These are phyloP conservation scores for Saccharomycopsis oosterbeekiorum DNA, from an alignment of 805 yeast genomes.

Conservation along the genomic window DNA sequence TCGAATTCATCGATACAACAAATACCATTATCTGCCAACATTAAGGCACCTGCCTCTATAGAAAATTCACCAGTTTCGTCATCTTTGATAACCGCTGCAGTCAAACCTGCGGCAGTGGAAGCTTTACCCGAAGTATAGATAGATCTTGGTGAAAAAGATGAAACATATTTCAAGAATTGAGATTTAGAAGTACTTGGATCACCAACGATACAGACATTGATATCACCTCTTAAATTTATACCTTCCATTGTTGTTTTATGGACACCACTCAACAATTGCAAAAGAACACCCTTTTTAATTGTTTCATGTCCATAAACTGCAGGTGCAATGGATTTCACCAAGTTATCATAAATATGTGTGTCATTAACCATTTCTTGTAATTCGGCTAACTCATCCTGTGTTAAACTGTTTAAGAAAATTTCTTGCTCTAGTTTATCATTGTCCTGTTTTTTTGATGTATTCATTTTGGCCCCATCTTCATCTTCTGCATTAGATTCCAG, in stretches of 20 bases:
- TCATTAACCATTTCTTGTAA: constrained; percentile 86
- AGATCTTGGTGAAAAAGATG: constrained; percentile 85
- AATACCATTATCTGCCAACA: constrained; percentile 97
- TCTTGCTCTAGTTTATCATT: constrained; percentile 62
- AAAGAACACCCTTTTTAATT: constrained; percentile 80
- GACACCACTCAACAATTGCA: constrained; percentile 91
- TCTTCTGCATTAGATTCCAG: constrained; percentile 20
- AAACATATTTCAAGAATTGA: constrained; percentile 88
- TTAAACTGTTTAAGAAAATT: constrained; percentile 63
- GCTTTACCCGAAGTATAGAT: constrained; percentile 98
- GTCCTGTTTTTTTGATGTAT: constrained; percentile 21
- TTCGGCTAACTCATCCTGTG: constrained; percentile 75
- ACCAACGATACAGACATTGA: constrained; percentile 92
- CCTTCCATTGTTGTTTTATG: constrained; percentile 93
- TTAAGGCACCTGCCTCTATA: constrained; percentile 96
- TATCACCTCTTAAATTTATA: constrained; percentile 90
- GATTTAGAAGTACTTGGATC: constrained; percentile 98
- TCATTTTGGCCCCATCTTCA: constrained; percentile 13
- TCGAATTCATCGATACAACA: constrained; percentile 99
- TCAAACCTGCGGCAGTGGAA: constrained; percentile 95
- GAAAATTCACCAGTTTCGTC: constrained; percentile 97
- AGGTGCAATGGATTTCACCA: constrained; percentile 87
- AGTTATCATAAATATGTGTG: constrained; percentile 70
- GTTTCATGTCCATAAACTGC: constrained; percentile 95
- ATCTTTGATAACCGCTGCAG: constrained; percentile 95